Evolutionary conservation across 1,139 yeast genomes (phyloP).

Genomic region (Kurtzmaniella quercitrusa): DNA sequence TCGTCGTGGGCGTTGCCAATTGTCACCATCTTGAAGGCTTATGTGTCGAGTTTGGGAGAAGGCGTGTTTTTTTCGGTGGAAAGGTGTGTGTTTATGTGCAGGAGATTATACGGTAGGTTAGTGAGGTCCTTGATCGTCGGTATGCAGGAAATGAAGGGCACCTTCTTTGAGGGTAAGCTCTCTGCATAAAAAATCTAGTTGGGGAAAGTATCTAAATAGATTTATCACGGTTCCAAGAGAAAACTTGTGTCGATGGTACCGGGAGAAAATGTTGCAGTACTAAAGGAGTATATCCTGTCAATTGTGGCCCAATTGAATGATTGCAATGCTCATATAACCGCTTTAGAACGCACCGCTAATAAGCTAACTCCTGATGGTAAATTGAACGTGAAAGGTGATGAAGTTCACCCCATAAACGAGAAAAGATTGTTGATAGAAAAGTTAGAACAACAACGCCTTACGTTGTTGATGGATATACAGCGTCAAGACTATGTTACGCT

Average conservation of each 20-base stretch:
- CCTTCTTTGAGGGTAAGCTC: too few species aligned
- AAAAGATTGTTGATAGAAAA: slow-evolving; percentile 13
- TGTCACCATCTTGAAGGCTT: slow-evolving; percentile 48
- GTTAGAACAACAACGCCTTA: slow-evolving; percentile 34
- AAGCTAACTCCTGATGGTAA: neutral
- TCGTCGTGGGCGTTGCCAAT: slow-evolving; percentile 83
- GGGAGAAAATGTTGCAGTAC: neutral
- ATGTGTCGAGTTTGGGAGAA: neutral
- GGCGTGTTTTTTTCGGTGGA: slow-evolving; percentile 2
- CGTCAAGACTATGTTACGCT: slow-evolving; percentile 35
- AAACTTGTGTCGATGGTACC: neutral
- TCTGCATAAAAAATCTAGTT: too few species aligned
- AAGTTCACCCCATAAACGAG: slow-evolving; percentile 7
- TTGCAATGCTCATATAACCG: neutral
- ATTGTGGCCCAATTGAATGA: neutral
- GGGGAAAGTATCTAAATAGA: too few species aligned
- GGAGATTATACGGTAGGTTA: too few species aligned
- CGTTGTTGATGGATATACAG: slow-evolving; percentile 40
- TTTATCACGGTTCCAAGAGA: too few species aligned
- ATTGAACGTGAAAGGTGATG: neutral
- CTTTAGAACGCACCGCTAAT: neutral
- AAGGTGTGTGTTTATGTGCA: neutral
- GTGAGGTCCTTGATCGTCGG: too few species aligned
- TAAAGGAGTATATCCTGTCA: neutral
- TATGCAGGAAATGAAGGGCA: too few species aligned